Evolutionary conservation across 192 early-diverging fungal genomes (phyloP).

Genomic region (Backusella tarrabulga): DNA sequence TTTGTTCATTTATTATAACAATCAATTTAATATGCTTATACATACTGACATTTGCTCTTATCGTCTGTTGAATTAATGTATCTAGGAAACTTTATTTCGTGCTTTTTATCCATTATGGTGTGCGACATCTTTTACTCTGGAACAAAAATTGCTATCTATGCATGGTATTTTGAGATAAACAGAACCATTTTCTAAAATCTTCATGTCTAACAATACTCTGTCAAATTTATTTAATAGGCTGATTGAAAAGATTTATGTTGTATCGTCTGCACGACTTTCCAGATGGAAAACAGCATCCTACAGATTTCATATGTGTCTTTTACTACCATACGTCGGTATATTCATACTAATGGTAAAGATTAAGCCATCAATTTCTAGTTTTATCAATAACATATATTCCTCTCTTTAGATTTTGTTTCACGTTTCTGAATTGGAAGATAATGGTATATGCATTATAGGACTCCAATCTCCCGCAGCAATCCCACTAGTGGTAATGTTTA

Average conservation of each 20-base stretch:
- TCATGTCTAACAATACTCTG: not conserved
- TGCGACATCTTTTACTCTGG: conserved; percentile 48
- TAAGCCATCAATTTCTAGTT: not conserved
- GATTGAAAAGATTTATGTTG: conserved; percentile 36
- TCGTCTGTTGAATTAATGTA: not conserved
- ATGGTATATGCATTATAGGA: conserved; percentile 32
- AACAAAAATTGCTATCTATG: conserved; percentile 45
- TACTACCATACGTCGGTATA: conserved; percentile 32
- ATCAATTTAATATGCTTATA: not conserved
- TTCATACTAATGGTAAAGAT: conserved; percentile 32
- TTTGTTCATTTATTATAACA: not conserved
- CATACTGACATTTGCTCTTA: not conserved
- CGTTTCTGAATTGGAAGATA: conserved; percentile 18
- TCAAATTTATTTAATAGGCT: conserved; percentile 6
- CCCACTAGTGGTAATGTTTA: conserved; percentile 33
- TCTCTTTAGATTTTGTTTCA: conserved; percentile 27
- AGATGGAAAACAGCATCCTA: conserved; percentile 29
- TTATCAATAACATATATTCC: not conserved
- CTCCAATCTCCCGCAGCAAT: conserved; percentile 28
- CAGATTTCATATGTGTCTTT: conserved; percentile 24
- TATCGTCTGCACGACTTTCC: conserved; percentile 14
- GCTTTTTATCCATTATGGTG: conserved; percentile 36
- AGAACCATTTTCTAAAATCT: not conserved
- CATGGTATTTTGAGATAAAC: conserved; percentile 22
- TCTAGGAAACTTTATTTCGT: conserved; percentile 34